Base-by-base conservation (phyloP, 2,329 filamentous ascomycete genomes). In the Trichoderma harzianum region DNA sequence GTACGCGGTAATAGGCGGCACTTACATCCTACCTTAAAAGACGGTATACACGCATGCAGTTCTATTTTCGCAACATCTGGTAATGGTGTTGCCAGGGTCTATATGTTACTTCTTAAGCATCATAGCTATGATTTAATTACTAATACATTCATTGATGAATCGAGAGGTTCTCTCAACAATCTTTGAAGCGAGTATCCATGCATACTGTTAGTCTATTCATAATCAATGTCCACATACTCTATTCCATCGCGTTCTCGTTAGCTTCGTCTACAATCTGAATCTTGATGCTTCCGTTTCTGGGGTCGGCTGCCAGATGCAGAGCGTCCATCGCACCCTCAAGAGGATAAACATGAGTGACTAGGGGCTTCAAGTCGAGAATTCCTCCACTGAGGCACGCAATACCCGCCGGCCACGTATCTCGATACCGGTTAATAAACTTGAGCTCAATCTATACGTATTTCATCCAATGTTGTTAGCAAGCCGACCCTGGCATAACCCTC, bases 401-500 rank as follows among this genome's bases (percentile, higher is more conserved):
- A 8, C 65, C 65, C 39, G 65, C 65, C 34, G 65, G 65, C 65
- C 65, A 68, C 5, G 65, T 68, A 21, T 68, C 65, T 21, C 65
- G 34, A 21, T 68, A 68, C 16, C 65, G 34, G 12, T 68, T 68
- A 10, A 68, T 68, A 11, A 68, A 68, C 65, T 60, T 68, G 34
- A 68, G 65, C 28, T 68, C 34, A 12, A 68, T 68, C 65, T 68
- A 21, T 12, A 24, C 24, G n/a, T 5, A 51, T 21, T 51, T 51
- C 8, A 21, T 21, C 18, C 43, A 11, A 51, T 51, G 3, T 24
- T 47, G 24, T 68, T 43, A 68, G 53, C n/a, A 51, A 18, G 8
- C 7, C 11, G 7, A 21, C 24, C 14, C 12, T 7, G 3, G 24
- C 30, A 39, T 28, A 3, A 6, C 2, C 12, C 30, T 30, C 7